Conservation (phyloP, 2,329 filamentous ascomycete genomes). For the Botrytis medusae region DNA sequence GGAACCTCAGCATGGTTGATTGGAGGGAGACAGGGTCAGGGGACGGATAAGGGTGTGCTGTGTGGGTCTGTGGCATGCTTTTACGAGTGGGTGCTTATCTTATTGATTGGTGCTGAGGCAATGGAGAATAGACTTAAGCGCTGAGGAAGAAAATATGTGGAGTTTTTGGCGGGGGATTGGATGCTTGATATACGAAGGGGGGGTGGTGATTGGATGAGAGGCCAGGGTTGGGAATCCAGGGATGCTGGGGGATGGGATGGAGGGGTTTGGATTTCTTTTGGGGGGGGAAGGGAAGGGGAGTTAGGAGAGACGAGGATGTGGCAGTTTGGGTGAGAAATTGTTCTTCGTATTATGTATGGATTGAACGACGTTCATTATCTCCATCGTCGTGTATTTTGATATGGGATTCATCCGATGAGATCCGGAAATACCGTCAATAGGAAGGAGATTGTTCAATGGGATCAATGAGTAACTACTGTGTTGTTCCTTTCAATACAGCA, state of each 20-base stretch:
- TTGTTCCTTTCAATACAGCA: not conserved
- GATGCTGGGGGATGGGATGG: not conserved
- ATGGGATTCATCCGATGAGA: not conserved
- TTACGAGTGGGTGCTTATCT: not conserved
- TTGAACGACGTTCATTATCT: not conserved
- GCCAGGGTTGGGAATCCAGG: not conserved
- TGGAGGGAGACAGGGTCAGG: not conserved
- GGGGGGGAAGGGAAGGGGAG: too few species aligned
- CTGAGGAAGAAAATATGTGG: constrained; percentile 2
- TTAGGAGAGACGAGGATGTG: not conserved
- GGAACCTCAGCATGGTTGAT: not conserved
- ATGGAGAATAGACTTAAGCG: constrained; percentile 12
- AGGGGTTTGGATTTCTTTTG: not conserved
- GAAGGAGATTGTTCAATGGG: not conserved
- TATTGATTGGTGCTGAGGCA: not conserved
- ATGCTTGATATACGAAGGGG: not conserved
- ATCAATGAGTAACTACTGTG: not conserved
- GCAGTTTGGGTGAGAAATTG: not conserved
- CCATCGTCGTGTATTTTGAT: not conserved
- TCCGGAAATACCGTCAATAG: not conserved
- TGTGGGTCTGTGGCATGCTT: constrained; percentile 1
- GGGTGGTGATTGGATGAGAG: not conserved
- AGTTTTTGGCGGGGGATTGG: constrained; percentile 6
- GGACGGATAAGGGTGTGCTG: not conserved
- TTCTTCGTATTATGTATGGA: not conserved